Evolutionary conservation across 768 basidiomycete genomes (phyloP).

Genomic region (Tulasnella sp.): DNA sequence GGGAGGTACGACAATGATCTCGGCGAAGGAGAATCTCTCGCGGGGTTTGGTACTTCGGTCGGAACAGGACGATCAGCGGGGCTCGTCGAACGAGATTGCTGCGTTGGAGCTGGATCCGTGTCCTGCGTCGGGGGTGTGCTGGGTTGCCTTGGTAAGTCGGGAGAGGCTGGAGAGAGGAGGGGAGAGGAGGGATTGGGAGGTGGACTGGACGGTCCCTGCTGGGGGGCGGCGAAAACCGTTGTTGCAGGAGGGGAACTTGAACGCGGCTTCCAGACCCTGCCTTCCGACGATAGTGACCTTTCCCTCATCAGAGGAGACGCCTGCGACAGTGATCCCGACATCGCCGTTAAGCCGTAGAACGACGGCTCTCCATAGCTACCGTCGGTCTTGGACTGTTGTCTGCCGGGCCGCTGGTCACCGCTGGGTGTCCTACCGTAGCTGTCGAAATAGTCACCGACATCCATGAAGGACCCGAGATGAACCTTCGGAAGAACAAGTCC

Average conservation of each 20-base stretch:
- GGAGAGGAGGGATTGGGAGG: background rate
- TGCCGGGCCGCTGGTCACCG: background rate
- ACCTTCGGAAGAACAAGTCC: conserved; percentile 17
- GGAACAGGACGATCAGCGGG: background rate
- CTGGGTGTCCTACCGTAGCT: background rate
- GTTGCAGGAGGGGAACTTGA: background rate
- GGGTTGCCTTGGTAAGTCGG: background rate
- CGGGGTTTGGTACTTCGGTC: background rate
- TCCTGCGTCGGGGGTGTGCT: background rate
- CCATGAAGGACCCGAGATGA: conserved; percentile 19
- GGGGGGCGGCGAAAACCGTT: background rate
- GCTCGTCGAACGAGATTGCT: background rate
- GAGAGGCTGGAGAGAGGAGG: background rate
- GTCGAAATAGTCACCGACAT: conserved; percentile 5
- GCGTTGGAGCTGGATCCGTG: background rate
- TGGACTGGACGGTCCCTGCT: background rate
- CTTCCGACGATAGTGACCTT: background rate
- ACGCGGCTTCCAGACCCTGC: background rate
- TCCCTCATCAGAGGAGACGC: background rate
- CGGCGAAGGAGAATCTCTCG: background rate
- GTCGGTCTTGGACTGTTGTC: background rate
- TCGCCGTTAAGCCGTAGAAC: background rate
- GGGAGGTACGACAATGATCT: conserved; percentile 3
- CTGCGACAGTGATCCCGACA: background rate
- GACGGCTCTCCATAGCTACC: background rate